Percentiles rank a stretch among this genome's conserved stretches.
Conservation (phyloP, 2,329 filamentous ascomycete species). For the Thelonectria blattea region DNA sequence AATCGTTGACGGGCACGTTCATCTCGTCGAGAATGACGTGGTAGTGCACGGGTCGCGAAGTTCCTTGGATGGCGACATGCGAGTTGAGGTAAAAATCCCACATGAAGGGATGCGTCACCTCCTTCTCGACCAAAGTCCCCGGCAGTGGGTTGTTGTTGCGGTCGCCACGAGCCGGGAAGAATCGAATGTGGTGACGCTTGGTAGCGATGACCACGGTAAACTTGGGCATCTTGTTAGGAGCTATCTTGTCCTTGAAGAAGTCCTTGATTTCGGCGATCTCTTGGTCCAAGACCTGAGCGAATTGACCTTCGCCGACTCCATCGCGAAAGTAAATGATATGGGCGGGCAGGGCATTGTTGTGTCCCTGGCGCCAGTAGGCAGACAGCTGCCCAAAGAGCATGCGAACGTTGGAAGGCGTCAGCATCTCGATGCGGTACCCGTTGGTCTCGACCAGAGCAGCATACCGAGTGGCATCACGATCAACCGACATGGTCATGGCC, state of each 20-base stretch:
- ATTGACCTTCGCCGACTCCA: conserved; percentile 88
- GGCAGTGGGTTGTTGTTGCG: conserved; percentile 82
- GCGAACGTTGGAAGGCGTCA: conserved; percentile 70
- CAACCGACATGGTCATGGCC: conserved; percentile 83
- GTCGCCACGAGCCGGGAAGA: conserved; percentile 79
- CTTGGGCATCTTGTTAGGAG: conserved; percentile 56
- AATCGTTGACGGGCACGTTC: conserved; percentile 66
- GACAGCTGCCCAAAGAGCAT: conserved; percentile 70
- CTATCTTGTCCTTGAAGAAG: conserved; percentile 53
- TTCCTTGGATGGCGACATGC: conserved; percentile 85
- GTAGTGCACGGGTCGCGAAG: conserved; percentile 90
- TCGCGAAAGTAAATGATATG: conserved; percentile 93
- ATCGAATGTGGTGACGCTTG: conserved; percentile 93
- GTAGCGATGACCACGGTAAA: conserved; percentile 88
- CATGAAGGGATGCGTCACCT: conserved; percentile 89
- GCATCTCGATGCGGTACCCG: conserved; percentile 79
- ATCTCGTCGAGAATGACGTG: conserved; percentile 87
- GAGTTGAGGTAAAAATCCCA: conserved; percentile 80
- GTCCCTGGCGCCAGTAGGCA: conserved; percentile 66
- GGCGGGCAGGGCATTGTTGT: conserved; percentile 56
- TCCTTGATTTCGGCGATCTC: conserved; percentile 77
- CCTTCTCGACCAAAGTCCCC: conserved; percentile 84
- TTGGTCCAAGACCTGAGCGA: conserved; percentile 76
- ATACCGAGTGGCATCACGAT: conserved; percentile 75
- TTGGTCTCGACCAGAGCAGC: conserved; percentile 83